Base-by-base conservation (phyloP, 176 grass and related monocot species). In the Oryza meridionalis region DNA sequence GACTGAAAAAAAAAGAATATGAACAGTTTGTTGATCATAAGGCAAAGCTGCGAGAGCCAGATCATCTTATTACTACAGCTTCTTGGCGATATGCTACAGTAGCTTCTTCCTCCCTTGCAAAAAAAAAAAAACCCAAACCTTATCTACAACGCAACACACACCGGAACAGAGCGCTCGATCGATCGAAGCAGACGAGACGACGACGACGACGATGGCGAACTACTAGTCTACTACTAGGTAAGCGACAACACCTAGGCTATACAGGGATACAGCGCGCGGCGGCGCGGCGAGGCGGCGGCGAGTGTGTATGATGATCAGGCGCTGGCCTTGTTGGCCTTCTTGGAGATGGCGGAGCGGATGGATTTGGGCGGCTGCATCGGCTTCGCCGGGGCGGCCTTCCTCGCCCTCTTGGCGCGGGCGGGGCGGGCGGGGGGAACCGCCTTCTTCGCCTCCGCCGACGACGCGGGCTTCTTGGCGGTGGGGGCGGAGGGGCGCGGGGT, bases 281-380 rank as follows among this genome's bases (percentile, higher is more conserved):
- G n/a, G 35, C 35, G 6, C 35, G 35, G 33, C 33, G 33, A 35
- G 33, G 6, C 16, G 27, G 53, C 58, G 29, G 6, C 1, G n/a
- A 17, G 6, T 0, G n/a, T 51, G 3, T 1, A 9, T 15, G 46
- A 3, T 29, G 15, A 81, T 87, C 84, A 89, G 24, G 94, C 89
- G 74, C 78, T 88, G 7, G 89, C 89, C 82, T 88, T 94, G 83
- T 81, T 92, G 21, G 89, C 87, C 73, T 86, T 90, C 82, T 77
- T 78, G 42, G 81, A 67, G 29, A 32, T 44, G 62, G 85, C 70
- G 17, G 86, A 46, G 50, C 84, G 94, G 67, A 88, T 84, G 19
- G 90, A 81, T 63, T 84, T 94, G 43, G 86, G 72, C 55, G 87
- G 86, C 84, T 88, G 87, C 82, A 92, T 95, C 21, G 83, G 58